A percentile compares a stretch with the other conserved stretches of the same genome.
Conservation (phyloP, 176 grass and related monocot genomes). For the Pontederia paniculata region DNA sequence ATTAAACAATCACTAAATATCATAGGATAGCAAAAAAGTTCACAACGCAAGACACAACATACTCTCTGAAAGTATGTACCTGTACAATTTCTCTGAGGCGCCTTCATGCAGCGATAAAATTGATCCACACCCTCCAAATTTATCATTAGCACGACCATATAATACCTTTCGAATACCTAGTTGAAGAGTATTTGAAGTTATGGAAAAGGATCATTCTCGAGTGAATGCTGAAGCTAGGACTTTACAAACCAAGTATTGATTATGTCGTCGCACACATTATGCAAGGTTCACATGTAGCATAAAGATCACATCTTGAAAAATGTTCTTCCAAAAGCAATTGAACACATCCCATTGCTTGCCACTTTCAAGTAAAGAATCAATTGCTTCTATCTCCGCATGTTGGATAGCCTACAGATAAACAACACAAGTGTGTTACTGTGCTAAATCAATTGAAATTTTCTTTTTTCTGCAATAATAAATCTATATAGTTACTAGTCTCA, state of each 20-base stretch:
- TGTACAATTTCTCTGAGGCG: slow-evolving; percentile 29
- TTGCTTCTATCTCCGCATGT: slow-evolving; percentile 97
- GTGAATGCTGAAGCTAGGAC: slow-evolving; percentile 2
- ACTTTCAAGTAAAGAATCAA: slow-evolving; percentile 67
- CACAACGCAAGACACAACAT: too few relatives aligned
- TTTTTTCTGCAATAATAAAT: too few relatives aligned
- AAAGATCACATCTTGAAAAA: slow-evolving; percentile 67
- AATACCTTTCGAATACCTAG: slow-evolving; percentile 77
- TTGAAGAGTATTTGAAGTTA: slow-evolving; percentile 16
- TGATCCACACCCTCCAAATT: slow-evolving; percentile 64
- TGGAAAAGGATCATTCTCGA: background rate
- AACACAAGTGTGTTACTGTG: background rate
- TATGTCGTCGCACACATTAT: slow-evolving; percentile 81
- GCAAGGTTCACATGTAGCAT: slow-evolving; percentile 84
- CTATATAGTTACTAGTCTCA: too few relatives aligned
- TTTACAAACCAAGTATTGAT: slow-evolving; percentile 62
- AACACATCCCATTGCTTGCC: slow-evolving; percentile 55
- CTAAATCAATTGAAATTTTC: too few relatives aligned
- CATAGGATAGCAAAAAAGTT: background rate
- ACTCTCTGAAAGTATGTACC: slow-evolving; percentile 26
- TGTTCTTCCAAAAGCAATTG: slow-evolving; percentile 50
- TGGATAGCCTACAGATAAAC: slow-evolving; percentile 51
- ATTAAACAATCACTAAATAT: background rate
- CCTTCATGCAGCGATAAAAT: slow-evolving; percentile 63
- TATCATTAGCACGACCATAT: slow-evolving; percentile 30